Evolutionary conservation across 2,329 filamentous ascomycete species (phyloP), one percentile per base, ranked within the genome.

Genomic region (Neofusicoccum sp.): DNA sequence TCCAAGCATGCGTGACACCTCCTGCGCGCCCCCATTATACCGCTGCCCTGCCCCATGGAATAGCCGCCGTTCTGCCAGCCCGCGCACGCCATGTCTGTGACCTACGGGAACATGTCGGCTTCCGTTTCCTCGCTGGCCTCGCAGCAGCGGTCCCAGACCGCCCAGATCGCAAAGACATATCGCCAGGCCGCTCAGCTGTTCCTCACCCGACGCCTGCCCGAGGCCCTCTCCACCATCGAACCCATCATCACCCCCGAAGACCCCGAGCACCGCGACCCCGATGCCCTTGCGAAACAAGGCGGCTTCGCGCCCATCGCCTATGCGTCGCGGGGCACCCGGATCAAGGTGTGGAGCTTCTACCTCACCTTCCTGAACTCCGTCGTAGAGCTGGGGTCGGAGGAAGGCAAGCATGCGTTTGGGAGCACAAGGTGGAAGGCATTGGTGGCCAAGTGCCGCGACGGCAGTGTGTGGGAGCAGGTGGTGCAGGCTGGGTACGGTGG

Each of bases 331-430:
- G 89, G 88, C 33, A 95, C 91, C 61, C 83, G 93, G 65, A 89
- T 96, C 74, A 99, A 98, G 76, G 89, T 98, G 65, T 99, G 95
- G 95, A 96, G 92, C 75, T 83, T 99, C 69, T 99, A 98, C 73
- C 84, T 98, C 65, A 96, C 93, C 16, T 89, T 97, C 54, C 81
- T 98, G 64, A 96, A 97, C 78, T 89, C 91, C 40, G 89, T 97
- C 65, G 81, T 96, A 36, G 93, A 98, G 70, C 81, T 98, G 71
- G 91, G 92, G 60, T 82, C 90, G 1, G 91, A 96, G 66, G 93
- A 97, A 74, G 95, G 93, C 53, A 96, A 95, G 78, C 85, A 88
- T 56, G 84, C 88, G 11, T 96, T 98, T 77, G 95, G 95, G 3
- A 87, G 86, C 57, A 86, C 90, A 70, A 88, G 91, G 72, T 99